A percentile compares a stretch with the other conserved stretches of the same genome.
phyloP scores from a whole-genome alignment of 306 rosid species.

The Cercis canadensis region DNA sequence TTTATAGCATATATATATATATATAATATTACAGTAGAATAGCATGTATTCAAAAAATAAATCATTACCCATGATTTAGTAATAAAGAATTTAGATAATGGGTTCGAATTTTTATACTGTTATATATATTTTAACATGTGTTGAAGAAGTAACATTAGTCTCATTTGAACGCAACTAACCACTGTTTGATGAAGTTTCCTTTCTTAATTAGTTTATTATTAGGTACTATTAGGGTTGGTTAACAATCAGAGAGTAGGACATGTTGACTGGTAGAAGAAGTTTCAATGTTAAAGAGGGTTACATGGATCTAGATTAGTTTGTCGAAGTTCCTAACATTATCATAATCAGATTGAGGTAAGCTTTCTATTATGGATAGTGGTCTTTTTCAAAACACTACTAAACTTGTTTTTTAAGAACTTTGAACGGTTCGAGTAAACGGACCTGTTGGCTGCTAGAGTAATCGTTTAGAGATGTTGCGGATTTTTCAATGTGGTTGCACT shows the following conservation, averaged over 20 bases:
- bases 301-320: not conserved
- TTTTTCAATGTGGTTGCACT: constrained; percentile 33
- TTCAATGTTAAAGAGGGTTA: not conserved
- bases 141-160: no score
- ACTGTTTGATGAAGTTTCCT: no score
- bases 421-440: constrained; percentile 22
- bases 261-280: constrained; percentile 11
- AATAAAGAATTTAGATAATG: no score
- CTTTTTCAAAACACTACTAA: not conserved
- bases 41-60: no score
- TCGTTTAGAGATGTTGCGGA: constrained; percentile 25
- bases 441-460: not conserved
- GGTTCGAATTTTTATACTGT: no score
- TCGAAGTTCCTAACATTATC: not conserved
- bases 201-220: no score
- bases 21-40: no score
- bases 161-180: no score
- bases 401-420: not conserved
- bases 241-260: not conserved
- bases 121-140: no score
- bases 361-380: constrained; percentile 11
- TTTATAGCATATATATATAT: no score
- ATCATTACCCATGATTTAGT: no score
- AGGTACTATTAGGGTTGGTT: not conserved
- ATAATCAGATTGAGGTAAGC: constrained; percentile 26